Base-by-base conservation (phyloP, 1,284 basidiomycete species). In the Anthracocystis panici-leucophaei region DNA sequence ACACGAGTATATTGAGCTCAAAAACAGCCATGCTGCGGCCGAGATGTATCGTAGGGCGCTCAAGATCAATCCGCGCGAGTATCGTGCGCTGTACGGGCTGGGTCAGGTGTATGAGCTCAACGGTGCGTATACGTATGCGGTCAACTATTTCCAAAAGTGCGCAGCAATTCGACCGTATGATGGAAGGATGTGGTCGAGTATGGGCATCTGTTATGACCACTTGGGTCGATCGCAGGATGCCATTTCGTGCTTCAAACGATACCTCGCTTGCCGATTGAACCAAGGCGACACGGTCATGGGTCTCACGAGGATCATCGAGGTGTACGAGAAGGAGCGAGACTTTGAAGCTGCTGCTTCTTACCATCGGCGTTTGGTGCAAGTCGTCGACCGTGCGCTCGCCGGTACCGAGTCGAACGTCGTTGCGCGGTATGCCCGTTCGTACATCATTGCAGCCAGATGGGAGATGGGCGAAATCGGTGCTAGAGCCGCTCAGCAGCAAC, bases 1-100 rank as follows among this genome's bases (percentile, higher is more conserved):
- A 0, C 97, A 99, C 86, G 97, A 98, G 86, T 99, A 94, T 83
- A 92, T 99, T 59, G 97, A 99, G 87, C 91, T 98, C 89, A 98
- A 98, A 87, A 99, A 99, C 86, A 94, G 94, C 18, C 95, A 98
- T 88, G 96, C 97, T 2, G 97, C 97, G 1, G 96, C 98, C 60
- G 97, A 98, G 86, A 93, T 95, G 29, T 99, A 99, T 86, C 90
- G 97, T 52, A 90, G 94, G 82, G 97, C 96, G 60, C 91, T 98
- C 67, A 96, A 97, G 83, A 92, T 97, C 75, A 97, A 97, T 81
- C 90, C 94, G 55, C 97, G 97, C 85, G 82, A 83, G 55, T 97
- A 97, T 84, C 88, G 97, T 65, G 95, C 96, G 9, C 99, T 97
- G 96, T 97, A 97, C 86, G 97, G 97, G 23, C 90, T 99, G 52